These are phyloP conservation scores for Lactarius hatsudake DNA, from an alignment of 768 basidiomycete genomes.

Conservation along the genomic window DNA sequence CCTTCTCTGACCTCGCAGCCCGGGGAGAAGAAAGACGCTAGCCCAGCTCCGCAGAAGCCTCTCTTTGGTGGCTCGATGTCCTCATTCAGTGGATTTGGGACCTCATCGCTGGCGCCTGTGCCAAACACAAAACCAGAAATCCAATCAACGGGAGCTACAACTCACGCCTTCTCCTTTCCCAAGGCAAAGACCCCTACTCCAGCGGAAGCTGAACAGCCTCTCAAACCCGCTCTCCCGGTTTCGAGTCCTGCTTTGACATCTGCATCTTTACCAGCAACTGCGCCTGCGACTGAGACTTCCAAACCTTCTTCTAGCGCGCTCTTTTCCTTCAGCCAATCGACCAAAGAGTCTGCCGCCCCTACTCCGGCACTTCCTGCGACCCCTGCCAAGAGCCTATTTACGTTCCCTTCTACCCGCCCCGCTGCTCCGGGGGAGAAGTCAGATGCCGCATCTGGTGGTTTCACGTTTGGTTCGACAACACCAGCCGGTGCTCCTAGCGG, in stretches of 20 bases:
- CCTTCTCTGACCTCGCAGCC: constrained; percentile 6
- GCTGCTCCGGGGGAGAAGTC: constrained; percentile 8
- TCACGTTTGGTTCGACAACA: constrained; percentile 25
- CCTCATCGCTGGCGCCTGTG: constrained; percentile 1
- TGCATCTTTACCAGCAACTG: background rate
- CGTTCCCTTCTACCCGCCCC: constrained; percentile 26
- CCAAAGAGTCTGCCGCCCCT: background rate
- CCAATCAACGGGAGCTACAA: constrained; percentile 3
- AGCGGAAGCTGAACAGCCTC: background rate
- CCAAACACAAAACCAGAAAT: constrained; percentile 1
- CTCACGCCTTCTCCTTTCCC: constrained; percentile 16
- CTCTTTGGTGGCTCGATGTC: constrained; percentile 15
- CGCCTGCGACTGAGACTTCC: background rate
- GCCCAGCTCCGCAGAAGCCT: background rate
- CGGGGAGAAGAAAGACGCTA: constrained; percentile 10
- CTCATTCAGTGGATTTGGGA: constrained; percentile 21
- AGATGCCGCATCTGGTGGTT: constrained; percentile 16
- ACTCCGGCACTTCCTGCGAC: constrained; percentile 6
- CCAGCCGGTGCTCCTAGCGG: constrained; percentile 9
- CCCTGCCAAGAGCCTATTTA: constrained; percentile 26
- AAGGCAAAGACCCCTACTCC: constrained; percentile 2
- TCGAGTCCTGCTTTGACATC: constrained; percentile 8
- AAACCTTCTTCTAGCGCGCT: constrained; percentile 5
- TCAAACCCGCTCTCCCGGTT: constrained; percentile 22
- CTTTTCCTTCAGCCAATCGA: constrained; percentile 11